A percentile compares a stretch with the other conserved stretches of the same genome.
Conservation (phyloP, 306 rosid species). For the Fragaria vesca region DNA sequence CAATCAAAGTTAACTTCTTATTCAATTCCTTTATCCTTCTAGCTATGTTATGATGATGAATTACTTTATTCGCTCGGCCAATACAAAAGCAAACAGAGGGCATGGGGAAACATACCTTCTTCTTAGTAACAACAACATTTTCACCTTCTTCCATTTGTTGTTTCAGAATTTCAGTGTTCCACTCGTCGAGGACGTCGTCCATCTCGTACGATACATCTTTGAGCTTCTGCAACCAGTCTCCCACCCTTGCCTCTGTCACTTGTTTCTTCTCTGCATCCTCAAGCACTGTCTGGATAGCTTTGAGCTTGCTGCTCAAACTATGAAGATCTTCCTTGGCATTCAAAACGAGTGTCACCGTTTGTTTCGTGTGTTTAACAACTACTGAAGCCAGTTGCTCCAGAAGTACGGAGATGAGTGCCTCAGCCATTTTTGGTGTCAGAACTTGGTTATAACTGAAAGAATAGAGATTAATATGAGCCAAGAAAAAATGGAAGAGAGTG, state of each 20-base stretch:
- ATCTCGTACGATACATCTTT: slow-evolving; percentile 11
- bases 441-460: neutral
- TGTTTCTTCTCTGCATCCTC: slow-evolving; percentile 23
- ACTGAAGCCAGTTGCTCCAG: slow-evolving; percentile 1
- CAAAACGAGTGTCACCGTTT: neutral
- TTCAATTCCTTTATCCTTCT: neutral
- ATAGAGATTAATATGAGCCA: too few relatives aligned
- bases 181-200: slow-evolving; percentile 12
- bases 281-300: slow-evolving; percentile 15
- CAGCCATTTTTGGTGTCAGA: neutral
- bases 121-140: neutral
- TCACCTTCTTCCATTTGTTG: neutral
- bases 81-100: neutral
- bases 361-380: neutral
- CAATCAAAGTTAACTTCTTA: neutral
- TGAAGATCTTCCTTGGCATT: slow-evolving; percentile 7
- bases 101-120: slow-evolving; percentile 9
- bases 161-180: neutral
- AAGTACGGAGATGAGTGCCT: neutral
- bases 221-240: slow-evolving; percentile 20
- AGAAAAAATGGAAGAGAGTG: neutral
- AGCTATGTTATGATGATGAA: neutral
- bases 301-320: too few relatives aligned
- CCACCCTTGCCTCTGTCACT: neutral
- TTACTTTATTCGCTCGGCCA: neutral